Base-by-base conservation (phyloP, 1,284 basidiomycete genomes). In the Amylostereum areolatum region DNA sequence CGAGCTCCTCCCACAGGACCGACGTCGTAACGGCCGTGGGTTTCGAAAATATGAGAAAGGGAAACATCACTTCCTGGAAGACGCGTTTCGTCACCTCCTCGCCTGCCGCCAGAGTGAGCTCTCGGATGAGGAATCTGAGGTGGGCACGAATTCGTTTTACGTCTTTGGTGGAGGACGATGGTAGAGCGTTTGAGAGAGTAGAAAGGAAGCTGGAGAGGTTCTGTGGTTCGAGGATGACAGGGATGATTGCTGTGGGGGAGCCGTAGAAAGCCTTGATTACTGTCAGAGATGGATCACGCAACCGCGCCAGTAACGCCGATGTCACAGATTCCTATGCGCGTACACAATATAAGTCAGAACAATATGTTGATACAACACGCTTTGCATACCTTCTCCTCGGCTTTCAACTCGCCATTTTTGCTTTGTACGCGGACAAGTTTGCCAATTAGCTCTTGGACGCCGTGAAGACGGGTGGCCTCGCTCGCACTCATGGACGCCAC, bases 11-110 rank as follows among this genome's bases (percentile, higher is more conserved):
- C 89, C 90, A 92, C 0, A 83, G 78, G 27, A 74, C 61, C 29
- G 75, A 72, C 0, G 78, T 73, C 0, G 81, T 83, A 57, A 79
- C 82, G 53, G 83, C 78, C 43, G 81, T 75, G 3, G 83, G 68
- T 59, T 88, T 89, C 4, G 84, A 84, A 53, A 80, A 83, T 10
- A 95, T 65, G 18, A 95, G 66, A 57, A 82, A 80, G 0, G 88
- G 86, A 60, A 91, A 86, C 43, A 94, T 64, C 2, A 87, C 62
- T 24, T 68, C 64, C 56, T 81, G 70, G 55, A 91, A 82, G 7
- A 86, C 66, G 3, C 72, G 62, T 28, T 73, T 63, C 9, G 67
- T 58, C 0, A 68, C 50, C 0, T 68, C 64, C 0, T 72, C 59
- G 43, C 74, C 39, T 2, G 42, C 43, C 44, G 27, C 51, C 47